These are phyloP conservation scores for Pleurotus cornucopiae DNA, from an alignment of 768 basidiomycete species.

Conservation along the genomic window DNA sequence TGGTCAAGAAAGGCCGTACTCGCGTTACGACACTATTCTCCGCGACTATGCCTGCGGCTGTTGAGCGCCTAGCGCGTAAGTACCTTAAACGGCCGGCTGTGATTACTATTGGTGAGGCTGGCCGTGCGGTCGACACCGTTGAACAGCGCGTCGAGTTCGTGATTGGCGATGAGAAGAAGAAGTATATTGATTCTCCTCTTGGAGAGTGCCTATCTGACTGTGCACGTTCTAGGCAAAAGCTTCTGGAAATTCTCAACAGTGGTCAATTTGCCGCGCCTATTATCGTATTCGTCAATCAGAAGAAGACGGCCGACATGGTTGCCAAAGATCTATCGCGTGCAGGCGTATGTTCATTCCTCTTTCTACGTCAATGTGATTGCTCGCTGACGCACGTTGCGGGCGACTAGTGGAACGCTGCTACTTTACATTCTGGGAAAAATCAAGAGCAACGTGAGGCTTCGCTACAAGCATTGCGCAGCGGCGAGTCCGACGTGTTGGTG, in stretches of 20 bases:
- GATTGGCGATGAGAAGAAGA: conserved; percentile 93
- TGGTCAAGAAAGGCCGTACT: conserved; percentile 72
- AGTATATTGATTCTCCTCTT: conserved; percentile 43
- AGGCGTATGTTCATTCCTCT: conserved; percentile 51
- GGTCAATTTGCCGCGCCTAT: conserved; percentile 84
- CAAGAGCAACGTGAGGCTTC: conserved; percentile 97
- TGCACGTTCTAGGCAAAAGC: conserved; percentile 52
- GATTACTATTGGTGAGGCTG: conserved; percentile 97
- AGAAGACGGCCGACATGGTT: conserved; percentile 98
- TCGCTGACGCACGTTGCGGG: conserved; percentile 3
- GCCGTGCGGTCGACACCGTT: conserved; percentile 96
- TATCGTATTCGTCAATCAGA: conserved; percentile 99
- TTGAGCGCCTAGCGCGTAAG: conserved; percentile 91
- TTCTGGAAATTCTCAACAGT: conserved; percentile 92
- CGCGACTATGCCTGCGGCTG: conserved; percentile 97
- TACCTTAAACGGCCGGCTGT: conserved; percentile 91
- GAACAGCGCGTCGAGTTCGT: conserved; percentile 96
- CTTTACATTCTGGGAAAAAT: conserved; percentile 94
- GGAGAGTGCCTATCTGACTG: not conserved
- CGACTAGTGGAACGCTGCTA: conserved; percentile 80
- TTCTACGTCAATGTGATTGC: conserved; percentile 4
- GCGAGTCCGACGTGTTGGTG: conserved; percentile 85
- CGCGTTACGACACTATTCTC: conserved; percentile 96
- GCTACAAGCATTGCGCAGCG: conserved; percentile 78
- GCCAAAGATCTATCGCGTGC: conserved; percentile 90